A percentile compares a stretch with the other conserved stretches of the same genome.
phyloP scores from a whole-genome alignment of 805 yeast genomes.

The Saccharomycopsis lassenensis region DNA sequence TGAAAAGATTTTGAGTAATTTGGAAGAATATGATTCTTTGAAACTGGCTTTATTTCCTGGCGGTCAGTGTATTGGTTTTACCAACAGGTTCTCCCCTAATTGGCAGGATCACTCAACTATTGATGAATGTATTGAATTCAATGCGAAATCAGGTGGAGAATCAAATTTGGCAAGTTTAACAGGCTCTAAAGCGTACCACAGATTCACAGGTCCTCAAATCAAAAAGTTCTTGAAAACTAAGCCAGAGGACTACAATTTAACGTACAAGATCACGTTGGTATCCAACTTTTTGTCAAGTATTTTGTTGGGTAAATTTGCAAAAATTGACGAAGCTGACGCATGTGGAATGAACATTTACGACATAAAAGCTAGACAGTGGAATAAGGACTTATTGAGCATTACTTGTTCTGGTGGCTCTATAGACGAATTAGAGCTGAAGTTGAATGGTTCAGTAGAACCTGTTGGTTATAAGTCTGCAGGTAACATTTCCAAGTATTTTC shows the following conservation, averaged over 20 bases:
- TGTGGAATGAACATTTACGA: slow-evolving; percentile 92
- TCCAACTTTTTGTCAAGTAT: slow-evolving; percentile 70
- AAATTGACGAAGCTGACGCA: slow-evolving; percentile 74
- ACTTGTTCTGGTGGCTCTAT: slow-evolving; percentile 19
- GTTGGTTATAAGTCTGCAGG: slow-evolving; percentile 42
- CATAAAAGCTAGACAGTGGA: slow-evolving; percentile 43
- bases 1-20: slow-evolving; percentile 26
- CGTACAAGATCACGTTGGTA: slow-evolving; percentile 59
- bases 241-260: slow-evolving; percentile 41
- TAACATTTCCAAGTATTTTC: slow-evolving; percentile 47
- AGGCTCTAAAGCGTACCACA: slow-evolving; percentile 80
- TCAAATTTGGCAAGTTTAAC: slow-evolving; percentile 49
- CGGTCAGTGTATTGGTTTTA: too few relatives aligned
- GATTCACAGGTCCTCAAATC: slow-evolving; percentile 91
- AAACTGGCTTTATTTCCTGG: slow-evolving; percentile 34
- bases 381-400: slow-evolving; percentile 41
- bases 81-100: slow-evolving; percentile 64
- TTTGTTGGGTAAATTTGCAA: slow-evolving; percentile 50
- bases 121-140: slow-evolving; percentile 52
- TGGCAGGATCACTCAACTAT: slow-evolving; percentile 95
- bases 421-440: slow-evolving; percentile 34
- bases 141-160: slow-evolving; percentile 43
- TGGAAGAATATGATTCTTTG: slow-evolving; percentile 28
- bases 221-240: slow-evolving; percentile 49
- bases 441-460: slow-evolving; percentile 40